phyloP scores from a whole-genome alignment of 768 basidiomycete genomes.

The Kwoniella pini region DNA sequence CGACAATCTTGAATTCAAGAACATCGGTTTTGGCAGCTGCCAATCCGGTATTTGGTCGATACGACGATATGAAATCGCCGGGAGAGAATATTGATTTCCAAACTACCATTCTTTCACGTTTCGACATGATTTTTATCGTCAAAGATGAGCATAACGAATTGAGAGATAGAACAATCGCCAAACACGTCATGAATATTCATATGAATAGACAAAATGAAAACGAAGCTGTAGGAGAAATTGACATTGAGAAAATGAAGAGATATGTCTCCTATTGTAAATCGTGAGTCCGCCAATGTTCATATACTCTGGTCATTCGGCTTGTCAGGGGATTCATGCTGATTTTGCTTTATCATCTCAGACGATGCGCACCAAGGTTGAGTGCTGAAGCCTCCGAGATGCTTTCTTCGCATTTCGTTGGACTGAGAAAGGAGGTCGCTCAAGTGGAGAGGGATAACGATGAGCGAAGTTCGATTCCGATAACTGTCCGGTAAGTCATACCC shows the following conservation, averaged over 20 bases:
- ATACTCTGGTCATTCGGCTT: background rate
- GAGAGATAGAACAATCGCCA: constrained; percentile 92
- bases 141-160: constrained; percentile 96
- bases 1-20: constrained; percentile 91
- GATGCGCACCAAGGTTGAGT: constrained; percentile 93
- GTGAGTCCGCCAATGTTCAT: constrained; percentile 58
- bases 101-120: constrained; percentile 95
- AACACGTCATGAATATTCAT: constrained; percentile 97
- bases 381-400: constrained; percentile 94
- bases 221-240: constrained; percentile 80
- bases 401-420: constrained; percentile 87
- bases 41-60: constrained; percentile 96
- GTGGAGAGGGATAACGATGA: constrained; percentile 97
- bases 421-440: constrained; percentile 90
- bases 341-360: constrained; percentile 59
- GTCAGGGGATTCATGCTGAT: background rate
- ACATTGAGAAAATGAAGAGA: constrained; percentile 96
- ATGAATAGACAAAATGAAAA: constrained; percentile 88
- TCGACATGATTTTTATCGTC: constrained; percentile 99
- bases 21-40: constrained; percentile 96
- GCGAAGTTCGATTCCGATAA: constrained; percentile 96
- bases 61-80: constrained; percentile 78
- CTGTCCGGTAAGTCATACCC: constrained; percentile 72
- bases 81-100: constrained; percentile 56
- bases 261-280: constrained; percentile 95